Evolutionary conservation across 371 early-diverging fungal genomes (phyloP).

Genomic region (Batkoa obscura): DNA sequence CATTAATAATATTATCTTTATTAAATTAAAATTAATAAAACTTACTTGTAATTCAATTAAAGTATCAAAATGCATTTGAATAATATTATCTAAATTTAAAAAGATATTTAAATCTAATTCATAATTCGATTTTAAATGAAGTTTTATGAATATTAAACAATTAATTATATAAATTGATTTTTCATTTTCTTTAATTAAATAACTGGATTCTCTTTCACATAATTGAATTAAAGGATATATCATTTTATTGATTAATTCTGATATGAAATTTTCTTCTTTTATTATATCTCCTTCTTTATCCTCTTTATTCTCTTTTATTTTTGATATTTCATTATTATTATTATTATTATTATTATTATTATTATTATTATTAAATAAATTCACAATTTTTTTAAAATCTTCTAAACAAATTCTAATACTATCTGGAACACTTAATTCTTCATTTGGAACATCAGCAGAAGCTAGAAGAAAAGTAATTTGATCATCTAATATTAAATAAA

Average conservation of each 20-base stretch:
- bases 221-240: background rate
- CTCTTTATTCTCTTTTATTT: background rate
- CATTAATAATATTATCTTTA: too few relatives aligned
- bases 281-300: background rate
- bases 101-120: too few relatives aligned
- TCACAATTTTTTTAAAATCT: background rate
- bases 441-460: background rate
- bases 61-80: too few relatives aligned
- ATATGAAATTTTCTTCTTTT: background rate
- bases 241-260: background rate
- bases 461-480: background rate
- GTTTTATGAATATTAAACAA: background rate
- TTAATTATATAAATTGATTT: background rate
- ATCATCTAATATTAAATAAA: conserved; percentile 1
- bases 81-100: too few relatives aligned
- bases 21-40: too few relatives aligned
- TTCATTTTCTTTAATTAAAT: background rate
- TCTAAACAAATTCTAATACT: background rate
- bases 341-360: background rate
- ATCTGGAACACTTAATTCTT: background rate
- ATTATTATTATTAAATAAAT: too few relatives aligned
- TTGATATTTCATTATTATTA: background rate
- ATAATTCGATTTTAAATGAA: too few relatives aligned
- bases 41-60: too few relatives aligned
- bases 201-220: background rate